Evolutionary conservation across 352 stramenopile species (phyloP), one percentile per base, ranked within the genome.

Genomic region (Lagenidium giganteum): DNA sequence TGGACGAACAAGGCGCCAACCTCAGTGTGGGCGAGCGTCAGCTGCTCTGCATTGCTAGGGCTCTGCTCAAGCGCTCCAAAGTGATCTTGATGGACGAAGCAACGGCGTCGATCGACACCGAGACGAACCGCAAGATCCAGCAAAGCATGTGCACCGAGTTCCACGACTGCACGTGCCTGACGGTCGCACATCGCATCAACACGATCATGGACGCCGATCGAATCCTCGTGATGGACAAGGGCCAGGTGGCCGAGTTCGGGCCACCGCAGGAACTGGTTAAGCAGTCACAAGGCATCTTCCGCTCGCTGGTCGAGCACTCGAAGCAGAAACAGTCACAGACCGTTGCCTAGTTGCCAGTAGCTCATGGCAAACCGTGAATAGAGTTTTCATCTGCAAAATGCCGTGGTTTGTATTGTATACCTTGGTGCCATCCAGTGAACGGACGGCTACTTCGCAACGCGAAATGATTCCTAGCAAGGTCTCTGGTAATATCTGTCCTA

Each of bases 151-250:
- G 42, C 27, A 20, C 44, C 17, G 45, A 42, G 9, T 61, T 68
- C 23, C 39, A 68, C 8, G 53, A 83, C 13, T 96, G 74, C 47
- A 99, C 96, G 3, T 61, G 95, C 29, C 54, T 99, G 2, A 98
- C 87, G 9, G 97, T 99, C 52, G 96, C 96, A 25, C 95, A 99
- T 67, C 83, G 96, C 16, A 61, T 99, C 16, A 83, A 98, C 54
- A 98, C 95, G 5, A 97, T 99, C 36, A 91, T 98, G 60, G 91
- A 98, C 56, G 95, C 83, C 47, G 93, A 98, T 60, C 63, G 64
- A 12, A 92, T 99, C 21, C 48, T 99, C 16, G 96, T 99, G 2
- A 88, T 99, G 66, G 95, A 98, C 45, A 65, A 88, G 31, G 96
- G 96, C 12, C 67, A 65, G 16, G 79, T 94, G 11, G 87, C 74